Percentiles rank a stretch among this genome's conserved stretches.
Evolutionary conservation across 2,329 filamentous ascomycete genomes (phyloP).

Genomic region (Albifimbria verrucaria): DNA sequence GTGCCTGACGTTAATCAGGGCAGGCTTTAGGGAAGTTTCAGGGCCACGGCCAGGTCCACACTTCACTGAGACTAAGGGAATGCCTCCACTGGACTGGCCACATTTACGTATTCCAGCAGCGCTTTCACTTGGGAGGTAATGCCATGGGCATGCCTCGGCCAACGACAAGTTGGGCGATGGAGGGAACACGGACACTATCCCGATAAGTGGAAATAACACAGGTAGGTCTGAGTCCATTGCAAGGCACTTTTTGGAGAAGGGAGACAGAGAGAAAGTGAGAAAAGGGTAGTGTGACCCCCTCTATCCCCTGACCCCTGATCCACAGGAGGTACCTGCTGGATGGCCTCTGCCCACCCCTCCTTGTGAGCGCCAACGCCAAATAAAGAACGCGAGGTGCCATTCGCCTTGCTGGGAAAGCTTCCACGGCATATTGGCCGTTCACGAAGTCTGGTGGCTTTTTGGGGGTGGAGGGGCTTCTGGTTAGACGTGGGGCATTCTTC

Average conservation of each 20-base stretch:
- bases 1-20: neutral
- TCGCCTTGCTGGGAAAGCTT: no score
- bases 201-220: no score
- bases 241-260: no score
- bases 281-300: neutral
- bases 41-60: neutral
- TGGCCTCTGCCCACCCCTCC: no score
- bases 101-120: neutral
- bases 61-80: neutral
- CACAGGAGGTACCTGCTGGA: no score
- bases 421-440: no score
- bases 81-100: neutral
- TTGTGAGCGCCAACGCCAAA: no score
- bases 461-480: no score
- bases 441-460: no score
- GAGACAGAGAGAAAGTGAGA: neutral
- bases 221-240: no score
- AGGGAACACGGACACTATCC: neutral
- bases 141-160: neutral
- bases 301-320: neutral
- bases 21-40: neutral
- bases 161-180: neutral
- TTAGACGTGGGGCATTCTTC: neutral
- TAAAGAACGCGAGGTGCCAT: no score
- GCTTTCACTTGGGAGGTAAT: no score